A percentile compares a stretch with the other conserved stretches of the same genome.
These are phyloP conservation scores for Eutreptiella sp. DNA, from an alignment of 208 protist genomes.

Conservation along the genomic window DNA sequence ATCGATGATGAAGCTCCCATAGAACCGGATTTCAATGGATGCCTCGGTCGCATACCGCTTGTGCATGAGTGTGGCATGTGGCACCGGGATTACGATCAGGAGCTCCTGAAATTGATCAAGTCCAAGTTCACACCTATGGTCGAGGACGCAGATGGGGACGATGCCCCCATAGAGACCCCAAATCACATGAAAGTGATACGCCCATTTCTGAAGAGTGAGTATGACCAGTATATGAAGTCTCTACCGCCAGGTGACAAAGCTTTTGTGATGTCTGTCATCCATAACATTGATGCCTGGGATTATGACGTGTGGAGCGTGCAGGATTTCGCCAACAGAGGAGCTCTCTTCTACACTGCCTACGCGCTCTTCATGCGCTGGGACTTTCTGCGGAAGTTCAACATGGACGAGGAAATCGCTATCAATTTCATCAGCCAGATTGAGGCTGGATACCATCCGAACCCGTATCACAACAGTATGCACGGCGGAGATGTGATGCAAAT, in stretches of 20 bases:
- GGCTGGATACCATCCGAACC: conserved; percentile 34
- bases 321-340: not conserved
- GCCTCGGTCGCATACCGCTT: too few species aligned
- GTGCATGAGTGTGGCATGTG: too few species aligned
- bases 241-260: conserved; percentile 11
- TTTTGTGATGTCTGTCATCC: conserved; percentile 22
- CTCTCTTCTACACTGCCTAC: conserved; percentile 29
- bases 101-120: conserved; percentile 17
- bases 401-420: conserved; percentile 19
- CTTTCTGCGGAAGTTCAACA: conserved; percentile 36
- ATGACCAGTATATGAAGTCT: conserved; percentile 16
- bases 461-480: conserved; percentile 47
- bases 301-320: conserved; percentile 27
- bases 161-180: not conserved
- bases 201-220: conserved; percentile 12
- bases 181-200: conserved; percentile 12
- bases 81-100: too few species aligned
- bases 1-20: too few species aligned
- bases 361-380: conserved; percentile 24
- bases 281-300: conserved; percentile 30
- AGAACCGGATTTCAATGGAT: too few species aligned
- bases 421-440: conserved; percentile 21
- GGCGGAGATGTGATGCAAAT: conserved; percentile 43
- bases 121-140: conserved; percentile 19
- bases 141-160: conserved; percentile 1